Evolutionary conservation across 345 rosid genomes (phyloP), one percentile per base, ranked within the genome.

Genomic region (Rhodamnia rubescens): DNA sequence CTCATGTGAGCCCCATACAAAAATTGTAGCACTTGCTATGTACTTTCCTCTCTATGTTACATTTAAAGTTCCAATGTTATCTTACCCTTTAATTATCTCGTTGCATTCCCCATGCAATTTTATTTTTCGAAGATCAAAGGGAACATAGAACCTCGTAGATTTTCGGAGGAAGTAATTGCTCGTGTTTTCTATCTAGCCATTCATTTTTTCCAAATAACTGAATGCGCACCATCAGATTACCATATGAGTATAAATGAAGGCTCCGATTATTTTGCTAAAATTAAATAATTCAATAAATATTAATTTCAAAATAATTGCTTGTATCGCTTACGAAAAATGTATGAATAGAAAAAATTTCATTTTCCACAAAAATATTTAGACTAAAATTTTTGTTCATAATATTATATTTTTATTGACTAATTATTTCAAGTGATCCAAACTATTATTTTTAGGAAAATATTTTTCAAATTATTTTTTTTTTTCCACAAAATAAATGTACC

Each of bases 41-140:
- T n/a, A n/a, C n/a, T n/a, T n/a, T n/a, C n/a, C n/a, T n/a, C n/a
- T 58, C 8, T 14, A 5, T 0, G 8, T 58, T 26, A 13, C 0
- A 58, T 58, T n/a, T 58, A n/a, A 58, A 58, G 32, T 58, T 58
- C 5, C 16, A 2, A 49, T 49, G 13, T 10, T 10, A 10, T 49
- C 51, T 14, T 12, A 58, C 64, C 16, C 0, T 26, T 3, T 57
- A 57, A 26, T 57, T 26, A n/a, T 57, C 64, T 26, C 24, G 12
- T 57, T 2, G 29, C 29, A 57, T 57, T 57, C 15, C 50, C 29
- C 15, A 57, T 6, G 16, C 29, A 57, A 26, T 26, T 11, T 26
- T 11, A 11, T 57, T 24, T 11, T 11, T 57, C 36, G 36, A 27
- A 59, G 40, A 27, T 59, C n/a, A 59, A 59, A 59, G 36, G 7